Evolutionary conservation across 2,329 filamentous ascomycete species (phyloP), one percentile per base, ranked within the genome.

Genomic region (Dryadomyces quercivorus): DNA sequence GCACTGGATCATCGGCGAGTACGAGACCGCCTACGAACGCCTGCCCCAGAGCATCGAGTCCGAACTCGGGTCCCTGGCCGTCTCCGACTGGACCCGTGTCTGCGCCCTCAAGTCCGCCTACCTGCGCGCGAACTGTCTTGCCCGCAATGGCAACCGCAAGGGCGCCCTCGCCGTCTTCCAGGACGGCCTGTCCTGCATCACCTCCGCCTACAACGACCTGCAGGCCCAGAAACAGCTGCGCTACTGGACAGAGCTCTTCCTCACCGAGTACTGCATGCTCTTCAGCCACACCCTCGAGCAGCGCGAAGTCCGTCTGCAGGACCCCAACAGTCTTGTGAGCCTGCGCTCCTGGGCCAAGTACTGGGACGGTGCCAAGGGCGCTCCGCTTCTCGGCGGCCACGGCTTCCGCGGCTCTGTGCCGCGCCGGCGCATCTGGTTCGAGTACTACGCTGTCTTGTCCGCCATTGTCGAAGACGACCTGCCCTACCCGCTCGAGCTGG

Each of bases 361-460:
- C 63, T 90, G 85, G 82, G 74, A 80, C 54, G 65, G 61, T 54
- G 61, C 69, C 31, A 71, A 73, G 66, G 65, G 69, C 1, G 66
- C 72, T 2, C 69, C 73, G 2, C 68, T 75, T 5, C 67, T 71
- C 0, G 80, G 79, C 40, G 80, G 81, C 6, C 72, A 74, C 55
- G 78, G 78, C n/a, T 77, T 80, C 61, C 74, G 75, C 58, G 78
- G 80, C 20, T 73, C 78, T 10, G 75, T 84, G 18, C 76, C 80
- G 34, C 74, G 85, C 59, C 76, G 86, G 58, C 72, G 81, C 44
- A 82, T 95, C 47, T 96, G 91, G 91, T 83, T 80, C 62, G 81
- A 88, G 58, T 96, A 96, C 67, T 95, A 95, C 65, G 72, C 81
- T 47, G 81, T 86, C 1, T 71, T 96, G 18, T 94, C 90, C 2